Percentiles rank a stretch among this genome's conserved stretches.
phyloP scores from a whole-genome alignment of 345 rosid species.

The Litchi chinensis region DNA sequence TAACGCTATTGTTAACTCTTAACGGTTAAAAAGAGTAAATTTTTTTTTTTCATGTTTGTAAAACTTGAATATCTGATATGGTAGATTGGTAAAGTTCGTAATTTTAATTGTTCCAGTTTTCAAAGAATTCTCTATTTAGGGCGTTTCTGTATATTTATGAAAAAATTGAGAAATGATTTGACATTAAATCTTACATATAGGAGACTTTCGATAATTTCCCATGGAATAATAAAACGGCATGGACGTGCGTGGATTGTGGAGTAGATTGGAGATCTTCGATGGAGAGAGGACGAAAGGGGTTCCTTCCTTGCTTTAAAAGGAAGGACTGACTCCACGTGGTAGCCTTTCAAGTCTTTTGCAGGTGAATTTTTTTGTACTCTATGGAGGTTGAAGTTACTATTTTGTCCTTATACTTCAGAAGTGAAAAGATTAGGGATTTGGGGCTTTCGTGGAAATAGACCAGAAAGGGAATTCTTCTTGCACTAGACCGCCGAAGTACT shows the following conservation, averaged over 20 bases:
- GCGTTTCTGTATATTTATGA: background rate
- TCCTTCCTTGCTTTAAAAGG: conserved; percentile 49
- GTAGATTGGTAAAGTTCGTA: no score
- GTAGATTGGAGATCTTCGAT: background rate
- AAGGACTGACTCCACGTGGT: conserved; percentile 36
- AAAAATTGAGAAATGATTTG: background rate
- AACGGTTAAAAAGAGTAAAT: no score
- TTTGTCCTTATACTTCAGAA: background rate
- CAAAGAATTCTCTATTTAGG: background rate
- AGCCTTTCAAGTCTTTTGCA: background rate
- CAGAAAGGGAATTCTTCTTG: background rate
- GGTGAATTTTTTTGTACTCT: background rate
- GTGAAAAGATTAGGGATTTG: no score
- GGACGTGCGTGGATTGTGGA: conserved; percentile 29
- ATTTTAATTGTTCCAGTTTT: background rate
- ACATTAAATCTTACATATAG: background rate
- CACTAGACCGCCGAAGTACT: no score
- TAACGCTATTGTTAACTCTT: background rate
- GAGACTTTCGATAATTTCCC: background rate
- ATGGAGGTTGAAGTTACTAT: conserved; percentile 11
- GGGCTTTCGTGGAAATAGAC: background rate
- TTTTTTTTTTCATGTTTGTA: no score
- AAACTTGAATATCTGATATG: no score
- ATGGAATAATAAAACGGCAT: conserved; percentile 10
- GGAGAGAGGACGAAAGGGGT: background rate